phyloP scores from a whole-genome alignment of 148 eudicot species.

The Silene uniflora region DNA sequence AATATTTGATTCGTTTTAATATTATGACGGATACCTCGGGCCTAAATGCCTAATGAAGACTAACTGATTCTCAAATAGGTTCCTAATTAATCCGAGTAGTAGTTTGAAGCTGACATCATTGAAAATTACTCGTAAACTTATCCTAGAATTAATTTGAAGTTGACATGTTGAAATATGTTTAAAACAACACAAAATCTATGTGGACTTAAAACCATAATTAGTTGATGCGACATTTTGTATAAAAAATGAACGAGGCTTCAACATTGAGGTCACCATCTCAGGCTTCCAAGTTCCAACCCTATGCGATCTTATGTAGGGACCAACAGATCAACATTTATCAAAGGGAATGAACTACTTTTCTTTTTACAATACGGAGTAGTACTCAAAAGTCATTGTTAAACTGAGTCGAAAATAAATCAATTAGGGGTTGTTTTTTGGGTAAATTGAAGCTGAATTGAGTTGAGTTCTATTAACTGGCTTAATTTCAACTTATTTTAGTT shows the following conservation, averaged over 20 bases:
- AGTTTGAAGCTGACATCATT: background rate
- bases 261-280: conserved; percentile 2
- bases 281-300: background rate
- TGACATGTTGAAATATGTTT: conserved; percentile 13
- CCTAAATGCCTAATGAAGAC: too few species aligned
- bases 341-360: background rate
- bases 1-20: too few species aligned
- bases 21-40: too few species aligned
- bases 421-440: too few species aligned
- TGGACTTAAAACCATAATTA: background rate
- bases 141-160: background rate
- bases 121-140: background rate
- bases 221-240: background rate
- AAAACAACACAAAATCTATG: too few species aligned
- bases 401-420: too few species aligned
- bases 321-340: background rate
- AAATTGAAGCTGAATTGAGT: too few species aligned
- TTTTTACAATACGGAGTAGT: background rate
- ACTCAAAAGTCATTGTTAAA: too few species aligned
- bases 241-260: background rate
- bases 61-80: too few species aligned
- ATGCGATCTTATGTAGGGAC: conserved; percentile 8
- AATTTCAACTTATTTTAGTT: too few species aligned
- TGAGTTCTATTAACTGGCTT: too few species aligned
- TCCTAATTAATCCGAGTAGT: too few species aligned